Evolutionary conservation across 2,329 filamentous ascomycete species (phyloP).

Genomic region (Paecilomyces dactylethromorphus): DNA sequence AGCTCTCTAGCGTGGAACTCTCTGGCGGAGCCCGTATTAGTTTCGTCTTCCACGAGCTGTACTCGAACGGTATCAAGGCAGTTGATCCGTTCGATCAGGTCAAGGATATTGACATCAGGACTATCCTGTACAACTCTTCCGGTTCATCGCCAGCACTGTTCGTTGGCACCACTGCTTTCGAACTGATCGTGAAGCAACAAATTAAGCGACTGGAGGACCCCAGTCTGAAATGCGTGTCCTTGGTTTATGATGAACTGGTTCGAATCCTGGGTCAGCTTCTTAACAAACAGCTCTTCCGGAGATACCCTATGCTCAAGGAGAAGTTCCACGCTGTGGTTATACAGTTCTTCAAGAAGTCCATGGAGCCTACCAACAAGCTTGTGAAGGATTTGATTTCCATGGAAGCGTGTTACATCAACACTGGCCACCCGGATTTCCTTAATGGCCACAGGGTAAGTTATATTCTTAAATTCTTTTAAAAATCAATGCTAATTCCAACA

Average conservation of each 20-base stretch:
- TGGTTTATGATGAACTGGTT: slow-evolving; percentile 96
- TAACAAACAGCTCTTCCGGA: slow-evolving; percentile 79
- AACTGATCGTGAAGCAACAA: slow-evolving; percentile 97
- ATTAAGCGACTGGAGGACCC: slow-evolving; percentile 96
- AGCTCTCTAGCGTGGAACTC: slow-evolving; percentile 87
- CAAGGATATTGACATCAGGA: slow-evolving; percentile 96
- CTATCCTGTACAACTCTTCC: slow-evolving; percentile 97
- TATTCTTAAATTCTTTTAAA: background rate
- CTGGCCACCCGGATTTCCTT: slow-evolving; percentile 93
- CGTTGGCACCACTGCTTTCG: slow-evolving; percentile 96
- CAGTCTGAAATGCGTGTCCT: slow-evolving; percentile 91
- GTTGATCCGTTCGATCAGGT: slow-evolving; percentile 96
- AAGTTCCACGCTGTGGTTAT: slow-evolving; percentile 94
- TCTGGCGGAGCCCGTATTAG: slow-evolving; percentile 97
- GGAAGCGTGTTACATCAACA: slow-evolving; percentile 98
- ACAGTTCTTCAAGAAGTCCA: slow-evolving; percentile 92
- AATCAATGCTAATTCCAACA: slow-evolving; percentile 25
- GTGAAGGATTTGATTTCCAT: slow-evolving; percentile 88
- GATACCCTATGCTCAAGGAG: slow-evolving; percentile 93
- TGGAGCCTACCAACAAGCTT: slow-evolving; percentile 97
- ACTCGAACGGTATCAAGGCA: slow-evolving; percentile 94
- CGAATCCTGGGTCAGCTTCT: slow-evolving; percentile 89
- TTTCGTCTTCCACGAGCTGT: slow-evolving; percentile 98
- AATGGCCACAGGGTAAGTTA: slow-evolving; percentile 76
- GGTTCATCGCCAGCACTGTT: slow-evolving; percentile 94